A percentile compares a stretch with the other conserved stretches of the same genome.
Conservation (phyloP, 768 basidiomycete genomes). For the Lyophyllum semitale region DNA sequence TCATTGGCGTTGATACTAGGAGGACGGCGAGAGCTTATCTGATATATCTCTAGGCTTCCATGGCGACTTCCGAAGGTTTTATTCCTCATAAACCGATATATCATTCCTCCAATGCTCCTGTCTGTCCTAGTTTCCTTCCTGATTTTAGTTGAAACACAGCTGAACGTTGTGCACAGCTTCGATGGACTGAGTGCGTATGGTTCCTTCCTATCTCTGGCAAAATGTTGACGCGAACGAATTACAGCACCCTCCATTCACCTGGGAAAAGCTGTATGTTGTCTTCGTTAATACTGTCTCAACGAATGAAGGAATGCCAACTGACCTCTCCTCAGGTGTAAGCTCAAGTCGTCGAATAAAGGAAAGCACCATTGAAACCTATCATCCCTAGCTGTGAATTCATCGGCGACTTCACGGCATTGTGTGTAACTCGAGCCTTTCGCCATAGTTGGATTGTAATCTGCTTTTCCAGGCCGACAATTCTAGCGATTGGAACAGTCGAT, state of each 20-base stretch:
- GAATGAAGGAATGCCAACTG: not conserved
- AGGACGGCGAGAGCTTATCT: not conserved
- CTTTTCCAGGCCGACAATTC: conserved; percentile 18
- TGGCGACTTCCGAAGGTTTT: conserved; percentile 29
- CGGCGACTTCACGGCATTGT: conserved; percentile 22
- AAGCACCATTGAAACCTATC: not conserved
- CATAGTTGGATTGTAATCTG: no score
- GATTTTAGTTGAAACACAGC: not conserved
- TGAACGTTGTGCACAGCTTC: conserved; percentile 15
- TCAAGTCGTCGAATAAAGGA: not conserved
- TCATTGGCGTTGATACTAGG: not conserved
- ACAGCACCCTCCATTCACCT: conserved; percentile 5
- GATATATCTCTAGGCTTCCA: conserved; percentile 16
- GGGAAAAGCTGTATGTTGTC: not conserved
- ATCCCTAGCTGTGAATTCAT: conserved; percentile 19
- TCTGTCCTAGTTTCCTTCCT: conserved; percentile 12
- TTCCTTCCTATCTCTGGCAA: not conserved
- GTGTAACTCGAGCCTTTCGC: not conserved
- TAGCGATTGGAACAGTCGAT: conserved; percentile 23
- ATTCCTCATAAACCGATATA: conserved; percentile 29
- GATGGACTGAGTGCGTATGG: conserved; percentile 19
- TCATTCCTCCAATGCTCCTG: conserved; percentile 29
- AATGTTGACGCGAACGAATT: not conserved
- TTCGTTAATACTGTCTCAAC: not conserved
- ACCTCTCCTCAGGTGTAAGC: conserved; percentile 10